Evolutionary conservation across 2,329 filamentous ascomycete species (phyloP), one percentile per base, ranked within the genome.

Genomic region (Penicillium crustosum): DNA sequence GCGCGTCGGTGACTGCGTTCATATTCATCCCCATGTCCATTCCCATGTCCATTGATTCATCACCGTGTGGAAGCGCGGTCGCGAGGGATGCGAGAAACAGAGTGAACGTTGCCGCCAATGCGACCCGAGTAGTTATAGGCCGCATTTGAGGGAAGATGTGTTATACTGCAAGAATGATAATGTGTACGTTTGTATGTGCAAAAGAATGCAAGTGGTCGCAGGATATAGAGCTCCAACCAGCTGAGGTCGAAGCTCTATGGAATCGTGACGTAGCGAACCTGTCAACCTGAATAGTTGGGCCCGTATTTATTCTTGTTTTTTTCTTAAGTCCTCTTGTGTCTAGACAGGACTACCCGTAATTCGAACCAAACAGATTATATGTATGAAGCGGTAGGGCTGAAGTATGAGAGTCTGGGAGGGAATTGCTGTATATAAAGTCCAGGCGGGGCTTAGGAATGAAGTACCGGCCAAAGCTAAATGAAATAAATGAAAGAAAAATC

Each of bases 11-110:
- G 41, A 52, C 62, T 6, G 55, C 19, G 8, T 53, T 36, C 70
- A 71, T 73, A 29, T 44, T 31, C 47, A 51, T 65, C 27, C 54
- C 65, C 66, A 66, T 73, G 17, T 44, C 38, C 47, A 51, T 65
- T 29, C 54, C 65, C 66, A 66, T 73, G 17, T 70, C 53, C 65
- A 66, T 70, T 3, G 64, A 61, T 36, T 68, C 69, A 48, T 72
- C 70, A 36, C 70, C 70, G 55, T 76, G 74, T 9, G 74, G 66
- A 43, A 73, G 53, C 23, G 68, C 73, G 53, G 65, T 71, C 39
- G 67, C 70, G 35, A 70, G 57, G 10, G 69, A 65, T 31, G 65
- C 67, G 36, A 77, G 55, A 23, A 69, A 61, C 17, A 53, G 31
- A 4, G 31, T 36, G 33, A 45, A 10, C 23, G 65, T 57, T 45